Conservation (phyloP, 2,329 filamentous ascomycete species). For the Pseudogymnoascus sp. region DNA sequence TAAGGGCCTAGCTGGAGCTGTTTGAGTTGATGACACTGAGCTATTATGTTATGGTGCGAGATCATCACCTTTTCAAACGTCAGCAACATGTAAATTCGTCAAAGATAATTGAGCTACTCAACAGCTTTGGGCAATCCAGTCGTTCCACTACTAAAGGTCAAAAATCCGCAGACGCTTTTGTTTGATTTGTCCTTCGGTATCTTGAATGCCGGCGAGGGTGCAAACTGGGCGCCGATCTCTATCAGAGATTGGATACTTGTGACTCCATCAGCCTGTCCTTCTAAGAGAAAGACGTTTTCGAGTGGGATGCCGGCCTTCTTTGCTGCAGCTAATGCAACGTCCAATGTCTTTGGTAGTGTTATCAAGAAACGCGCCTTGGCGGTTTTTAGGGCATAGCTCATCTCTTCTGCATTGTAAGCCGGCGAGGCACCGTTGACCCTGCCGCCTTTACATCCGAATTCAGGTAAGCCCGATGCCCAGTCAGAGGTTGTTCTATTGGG, state of each 20-base stretch:
- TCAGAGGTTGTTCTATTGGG: no score
- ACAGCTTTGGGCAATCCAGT: slow-evolving; percentile 42
- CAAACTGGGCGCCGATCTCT: slow-evolving; percentile 27
- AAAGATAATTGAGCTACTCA: slow-evolving; percentile 8
- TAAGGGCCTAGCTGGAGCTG: slow-evolving; percentile 41
- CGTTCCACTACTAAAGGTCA: slow-evolving; percentile 42
- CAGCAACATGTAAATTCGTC: neutral
- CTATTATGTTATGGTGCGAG: slow-evolving; percentile 45
- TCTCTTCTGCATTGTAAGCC: slow-evolving; percentile 60
- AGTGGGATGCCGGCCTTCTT: slow-evolving; percentile 44
- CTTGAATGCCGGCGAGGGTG: slow-evolving; percentile 35
- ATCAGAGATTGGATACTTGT: slow-evolving; percentile 36
- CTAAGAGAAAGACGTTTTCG: slow-evolving; percentile 47
- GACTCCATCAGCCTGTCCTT: slow-evolving; percentile 43
- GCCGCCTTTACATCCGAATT: slow-evolving; percentile 29
- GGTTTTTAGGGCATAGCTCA: slow-evolving; percentile 55
- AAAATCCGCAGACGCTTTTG: slow-evolving; percentile 44
- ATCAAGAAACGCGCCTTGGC: slow-evolving; percentile 49
- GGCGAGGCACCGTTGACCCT: slow-evolving; percentile 55
- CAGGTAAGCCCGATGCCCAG: no score
- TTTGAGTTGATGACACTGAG: slow-evolving; percentile 52
- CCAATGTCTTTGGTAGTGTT: slow-evolving; percentile 45
- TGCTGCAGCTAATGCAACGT: slow-evolving; percentile 46
- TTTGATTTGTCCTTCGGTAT: slow-evolving; percentile 46
- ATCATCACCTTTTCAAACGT: slow-evolving; percentile 38